A percentile compares a stretch with the other conserved stretches of the same genome.
Conservation (phyloP, 192 early-diverging fungal species). For the Linnemannia elongata region DNA sequence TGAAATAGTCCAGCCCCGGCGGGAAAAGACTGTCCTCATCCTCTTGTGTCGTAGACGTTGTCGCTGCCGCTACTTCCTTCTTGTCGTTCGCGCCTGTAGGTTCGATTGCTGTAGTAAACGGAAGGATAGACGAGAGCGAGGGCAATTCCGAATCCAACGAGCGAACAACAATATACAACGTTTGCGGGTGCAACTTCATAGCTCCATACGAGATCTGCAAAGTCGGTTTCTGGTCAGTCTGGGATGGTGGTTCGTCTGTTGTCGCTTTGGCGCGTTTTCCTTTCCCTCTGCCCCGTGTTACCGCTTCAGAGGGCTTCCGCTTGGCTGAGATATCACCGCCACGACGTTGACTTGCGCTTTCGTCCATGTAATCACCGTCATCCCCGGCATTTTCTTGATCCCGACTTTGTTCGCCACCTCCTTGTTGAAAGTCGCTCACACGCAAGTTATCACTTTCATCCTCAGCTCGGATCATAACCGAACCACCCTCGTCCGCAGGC, state of each 20-base stretch:
- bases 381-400: neutral
- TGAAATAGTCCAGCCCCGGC: constrained; percentile 36
- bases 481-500: neutral
- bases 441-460: constrained; percentile 41
- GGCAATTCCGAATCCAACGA: neutral
- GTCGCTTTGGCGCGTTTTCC: constrained; percentile 10
- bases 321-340: neutral
- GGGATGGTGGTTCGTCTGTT: neutral
- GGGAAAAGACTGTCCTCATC: constrained; percentile 39
- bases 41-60: neutral
- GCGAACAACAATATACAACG: constrained; percentile 36
- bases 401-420: neutral
- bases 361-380: constrained; percentile 5
- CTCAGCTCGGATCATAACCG: constrained; percentile 25
- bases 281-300: neutral
- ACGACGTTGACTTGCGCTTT: neutral
- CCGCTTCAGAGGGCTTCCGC: neutral
- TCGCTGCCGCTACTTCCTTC: neutral
- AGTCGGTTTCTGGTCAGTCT: constrained; percentile 39
- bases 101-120: neutral
- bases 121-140: constrained; percentile 6
- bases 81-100: neutral
- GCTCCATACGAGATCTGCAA: constrained; percentile 24
- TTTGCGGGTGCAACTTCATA: constrained; percentile 31
- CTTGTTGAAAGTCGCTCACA: constrained; percentile 23